Percentiles rank a stretch among this genome's conserved stretches.
Evolutionary conservation across 1,284 basidiomycete genomes (phyloP).

Genomic region (Anthracocystis setariae): DNA sequence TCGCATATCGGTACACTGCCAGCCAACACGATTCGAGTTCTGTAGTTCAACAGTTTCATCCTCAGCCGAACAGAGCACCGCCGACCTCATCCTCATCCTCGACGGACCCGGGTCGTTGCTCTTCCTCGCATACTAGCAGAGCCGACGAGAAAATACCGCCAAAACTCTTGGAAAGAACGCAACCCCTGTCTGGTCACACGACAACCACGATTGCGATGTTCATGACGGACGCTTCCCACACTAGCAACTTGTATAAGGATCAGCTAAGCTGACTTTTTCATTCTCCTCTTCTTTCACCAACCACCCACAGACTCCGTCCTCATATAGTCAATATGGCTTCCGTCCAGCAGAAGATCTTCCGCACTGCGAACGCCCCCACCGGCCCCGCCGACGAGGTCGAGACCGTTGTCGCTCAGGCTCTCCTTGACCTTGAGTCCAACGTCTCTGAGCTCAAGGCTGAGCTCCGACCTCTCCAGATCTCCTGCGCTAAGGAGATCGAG

Average conservation of each 20-base stretch:
- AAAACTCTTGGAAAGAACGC: not conserved
- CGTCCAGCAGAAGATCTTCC: conserved; percentile 80
- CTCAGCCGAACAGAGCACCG: too few species aligned
- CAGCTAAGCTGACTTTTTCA: conserved; percentile 21
- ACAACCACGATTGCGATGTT: conserved; percentile 8
- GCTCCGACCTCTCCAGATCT: conserved; percentile 94
- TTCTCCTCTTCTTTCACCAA: not conserved
- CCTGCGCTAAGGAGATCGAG: conserved; percentile 97
- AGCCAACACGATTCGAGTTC: too few species aligned
- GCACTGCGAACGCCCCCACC: conserved; percentile 90
- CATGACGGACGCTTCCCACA: conserved; percentile 1
- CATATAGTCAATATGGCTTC: conserved; percentile 61
- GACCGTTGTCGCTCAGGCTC: conserved; percentile 90
- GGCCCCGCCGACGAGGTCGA: conserved; percentile 92
- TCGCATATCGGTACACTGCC: too few species aligned
- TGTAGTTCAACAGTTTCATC: too few species aligned
- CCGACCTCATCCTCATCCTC: too few species aligned
- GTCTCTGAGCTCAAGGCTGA: conserved; percentile 97
- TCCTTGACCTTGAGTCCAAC: conserved; percentile 97
- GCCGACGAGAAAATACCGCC: too few species aligned
- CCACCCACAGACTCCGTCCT: conserved; percentile 31
- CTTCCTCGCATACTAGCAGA: too few species aligned
- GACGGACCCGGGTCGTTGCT: too few species aligned
- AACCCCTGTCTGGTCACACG: too few species aligned
- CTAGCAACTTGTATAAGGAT: not conserved